These are phyloP conservation scores for Fusarium subglutinans DNA, from an alignment of 2,329 filamentous ascomycete genomes.

Conservation along the genomic window DNA sequence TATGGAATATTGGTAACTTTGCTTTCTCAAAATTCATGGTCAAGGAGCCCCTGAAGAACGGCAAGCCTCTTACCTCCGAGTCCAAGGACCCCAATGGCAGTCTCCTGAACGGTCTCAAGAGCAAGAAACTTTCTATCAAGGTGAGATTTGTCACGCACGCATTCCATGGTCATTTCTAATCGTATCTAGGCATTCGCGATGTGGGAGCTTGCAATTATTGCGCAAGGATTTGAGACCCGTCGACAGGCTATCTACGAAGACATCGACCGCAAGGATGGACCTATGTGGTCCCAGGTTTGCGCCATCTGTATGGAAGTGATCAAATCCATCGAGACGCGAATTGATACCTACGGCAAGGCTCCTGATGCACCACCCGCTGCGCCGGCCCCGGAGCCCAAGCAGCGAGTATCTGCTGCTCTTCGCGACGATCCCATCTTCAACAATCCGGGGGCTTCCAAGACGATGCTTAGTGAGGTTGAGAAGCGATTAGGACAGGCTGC, in stretches of 20 bases:
- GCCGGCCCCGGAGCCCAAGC: slow-evolving; percentile 43
- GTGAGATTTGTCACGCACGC: slow-evolving; percentile 52
- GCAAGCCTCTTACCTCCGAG: slow-evolving; percentile 82
- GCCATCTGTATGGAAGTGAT: slow-evolving; percentile 75
- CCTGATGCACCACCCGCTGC: slow-evolving; percentile 46
- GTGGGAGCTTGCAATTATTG: slow-evolving; percentile 88
- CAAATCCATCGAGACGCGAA: slow-evolving; percentile 71
- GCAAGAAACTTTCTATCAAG: slow-evolving; percentile 80
- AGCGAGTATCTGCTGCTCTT: slow-evolving; percentile 52
- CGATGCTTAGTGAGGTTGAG: slow-evolving; percentile 56
- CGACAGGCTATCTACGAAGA: slow-evolving; percentile 86
- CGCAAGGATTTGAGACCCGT: slow-evolving; percentile 76
- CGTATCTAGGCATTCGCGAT: slow-evolving; percentile 77
- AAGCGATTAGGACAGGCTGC: slow-evolving; percentile 56
- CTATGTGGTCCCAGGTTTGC: slow-evolving; percentile 84
- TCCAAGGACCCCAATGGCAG: slow-evolving; percentile 93
- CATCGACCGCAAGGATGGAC: slow-evolving; percentile 81
- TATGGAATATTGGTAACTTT: slow-evolving; percentile 82
- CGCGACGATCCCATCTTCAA: slow-evolving; percentile 58
- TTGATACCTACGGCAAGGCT: slow-evolving; percentile 68
- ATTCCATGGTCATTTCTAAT: slow-evolving; percentile 26
- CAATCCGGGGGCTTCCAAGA: slow-evolving; percentile 48
- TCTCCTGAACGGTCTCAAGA: slow-evolving; percentile 82
- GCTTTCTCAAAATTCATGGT: slow-evolving; percentile 84
- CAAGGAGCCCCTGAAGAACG: slow-evolving; percentile 83